Evolutionary conservation across 2,329 filamentous ascomycete genomes (phyloP).

Genomic region (Tolypocladium nubicola): DNA sequence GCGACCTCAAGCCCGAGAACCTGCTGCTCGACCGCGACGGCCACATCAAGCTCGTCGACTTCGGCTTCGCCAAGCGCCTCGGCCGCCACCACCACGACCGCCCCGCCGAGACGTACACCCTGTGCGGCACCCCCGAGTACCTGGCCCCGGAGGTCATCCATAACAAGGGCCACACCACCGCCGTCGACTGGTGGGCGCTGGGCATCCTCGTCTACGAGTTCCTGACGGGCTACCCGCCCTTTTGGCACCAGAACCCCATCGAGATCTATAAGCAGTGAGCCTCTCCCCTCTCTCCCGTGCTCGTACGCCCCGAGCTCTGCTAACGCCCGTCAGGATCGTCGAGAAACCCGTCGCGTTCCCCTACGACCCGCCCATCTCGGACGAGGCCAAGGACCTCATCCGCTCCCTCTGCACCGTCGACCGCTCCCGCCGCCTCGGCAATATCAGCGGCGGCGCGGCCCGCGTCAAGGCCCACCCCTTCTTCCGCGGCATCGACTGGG

Average conservation of each 20-base stretch:
- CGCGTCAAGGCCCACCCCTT: constrained; percentile 68
- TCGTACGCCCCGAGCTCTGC: not conserved
- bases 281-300: not conserved
- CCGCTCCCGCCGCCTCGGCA: constrained; percentile 66
- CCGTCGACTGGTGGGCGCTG: constrained; percentile 82
- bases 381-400: constrained; percentile 65
- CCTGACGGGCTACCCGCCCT: constrained; percentile 73
- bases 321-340: constrained; percentile 48
- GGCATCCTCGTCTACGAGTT: constrained; percentile 81
- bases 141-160: constrained; percentile 77
- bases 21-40: constrained; percentile 67
- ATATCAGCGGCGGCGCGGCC: constrained; percentile 62
- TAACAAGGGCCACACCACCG: constrained; percentile 65
- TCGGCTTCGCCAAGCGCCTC: constrained; percentile 75
- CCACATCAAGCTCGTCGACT: constrained; percentile 75
- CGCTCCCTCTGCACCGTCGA: constrained; percentile 68
- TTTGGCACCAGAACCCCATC: constrained; percentile 79
- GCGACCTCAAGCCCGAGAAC: constrained; percentile 77
- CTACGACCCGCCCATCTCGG: constrained; percentile 51
- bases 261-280: constrained; percentile 72
- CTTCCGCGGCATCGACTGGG: constrained; percentile 65
- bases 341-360: constrained; percentile 70
- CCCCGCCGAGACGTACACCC: constrained; percentile 63
- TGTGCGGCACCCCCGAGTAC: constrained; percentile 78
- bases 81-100: constrained; percentile 40